Base-by-base conservation (phyloP, 495 filamentous ascomycete genomes). In the Chaetomium fimeti region DNA sequence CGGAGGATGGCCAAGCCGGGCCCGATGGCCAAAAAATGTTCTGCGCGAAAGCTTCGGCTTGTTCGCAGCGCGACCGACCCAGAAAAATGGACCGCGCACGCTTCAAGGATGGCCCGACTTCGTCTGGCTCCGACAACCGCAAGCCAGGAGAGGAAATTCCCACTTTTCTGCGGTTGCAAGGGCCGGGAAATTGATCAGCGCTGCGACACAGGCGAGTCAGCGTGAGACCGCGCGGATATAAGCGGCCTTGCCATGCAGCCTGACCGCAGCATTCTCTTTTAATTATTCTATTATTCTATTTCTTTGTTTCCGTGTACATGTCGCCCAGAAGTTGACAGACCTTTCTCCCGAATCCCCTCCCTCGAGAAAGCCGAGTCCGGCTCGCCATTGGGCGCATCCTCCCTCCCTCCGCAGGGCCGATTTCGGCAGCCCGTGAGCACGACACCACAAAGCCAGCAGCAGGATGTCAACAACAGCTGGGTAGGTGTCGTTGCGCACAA, bases 401-500 rank as follows among this genome's bases (percentile, higher is more conserved):
- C 36, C 32, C 8, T 4, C 60, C 11, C 55, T 57, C 36, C 32
- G 60, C 22, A 54, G 28, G n/a, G 49, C 60, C 60, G 48, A 61
- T 61, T 54, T 32, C 60, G 51, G 60, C 51, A 56, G 16, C 12
- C 22, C 13, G 15, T 20, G 24, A n/a, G 13, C 9, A 5, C 62
- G 25, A 18, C 38, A 57, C 27, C 57, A 25, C 25, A 36, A 22
- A 29, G n/a, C n/a, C 8, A 27, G 49, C 48, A 52, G 2, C 67
- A 63, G 60, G 40, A 82, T 82, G 79, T 74, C 79, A 51, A 82
- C 79, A 66, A 82, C 80, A 66, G 70, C 69, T 64, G 80, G 80
- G 80, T 81, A 75, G 32, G 69, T 65, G 48, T 32, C 13, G n/a
- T 9, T 45, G 29, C 53, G 53, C 54, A 43, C 43, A 25, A 27